Conservation (phyloP, 1,139 yeast species). For the Meyerozyma elateridarum region DNA sequence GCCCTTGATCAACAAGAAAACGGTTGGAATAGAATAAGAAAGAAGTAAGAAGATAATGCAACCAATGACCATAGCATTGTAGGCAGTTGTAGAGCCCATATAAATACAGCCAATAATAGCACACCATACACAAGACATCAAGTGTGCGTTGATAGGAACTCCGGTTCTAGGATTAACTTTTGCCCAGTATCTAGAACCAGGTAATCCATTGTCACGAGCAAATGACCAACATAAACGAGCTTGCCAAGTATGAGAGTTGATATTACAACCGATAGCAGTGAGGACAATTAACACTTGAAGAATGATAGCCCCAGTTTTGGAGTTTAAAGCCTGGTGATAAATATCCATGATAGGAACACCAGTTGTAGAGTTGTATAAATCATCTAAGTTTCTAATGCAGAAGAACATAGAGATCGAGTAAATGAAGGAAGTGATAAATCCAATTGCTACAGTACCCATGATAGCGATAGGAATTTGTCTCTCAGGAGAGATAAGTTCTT, state of each 20-base stretch:
- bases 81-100: constrained; percentile 40
- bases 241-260: constrained; percentile 73
- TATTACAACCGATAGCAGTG: constrained; percentile 67
- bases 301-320: constrained; percentile 54
- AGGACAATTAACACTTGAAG: constrained; percentile 53
- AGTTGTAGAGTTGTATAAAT: constrained; percentile 41
- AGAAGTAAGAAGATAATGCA: constrained; percentile 33
- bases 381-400: constrained; percentile 48
- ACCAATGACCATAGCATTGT: constrained; percentile 36
- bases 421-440: constrained; percentile 56
- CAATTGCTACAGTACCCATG: constrained; percentile 61
- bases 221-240: constrained; percentile 43
- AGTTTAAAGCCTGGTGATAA: constrained; percentile 52
- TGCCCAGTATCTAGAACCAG: constrained; percentile 33
- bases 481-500: constrained; percentile 57
- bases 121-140: constrained; percentile 33
- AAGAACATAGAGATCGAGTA: constrained; percentile 62
- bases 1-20: constrained; percentile 29
- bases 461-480: constrained; percentile 60
- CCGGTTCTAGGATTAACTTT: constrained; percentile 26
- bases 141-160: constrained; percentile 33
- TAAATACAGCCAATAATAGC: constrained; percentile 37
- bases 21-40: constrained; percentile 31
- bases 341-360: constrained; percentile 64
- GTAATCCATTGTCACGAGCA: constrained; percentile 40